A percentile compares a stretch with the other conserved stretches of the same genome.
phyloP scores from a whole-genome alignment of 164 flowering plant species.

The Platanus orientalis region DNA sequence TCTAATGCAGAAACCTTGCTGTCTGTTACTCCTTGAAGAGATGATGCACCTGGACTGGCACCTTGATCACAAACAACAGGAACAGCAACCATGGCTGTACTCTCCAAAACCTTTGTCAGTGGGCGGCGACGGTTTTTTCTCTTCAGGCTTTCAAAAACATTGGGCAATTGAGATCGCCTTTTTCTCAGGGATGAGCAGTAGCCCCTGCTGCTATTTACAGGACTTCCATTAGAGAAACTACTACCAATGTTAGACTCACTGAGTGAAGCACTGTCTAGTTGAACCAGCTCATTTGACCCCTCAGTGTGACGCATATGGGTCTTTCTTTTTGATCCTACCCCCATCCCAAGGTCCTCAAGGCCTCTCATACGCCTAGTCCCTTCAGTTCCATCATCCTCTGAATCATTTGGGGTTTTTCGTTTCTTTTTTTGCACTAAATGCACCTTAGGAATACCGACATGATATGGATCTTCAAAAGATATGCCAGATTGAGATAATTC shows the following conservation, averaged over 20 bases:
- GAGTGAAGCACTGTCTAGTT: constrained; percentile 25
- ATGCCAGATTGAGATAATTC: constrained; percentile 56
- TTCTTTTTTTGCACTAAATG: constrained; percentile 38
- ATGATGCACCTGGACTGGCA: constrained; percentile 35
- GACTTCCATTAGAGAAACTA: constrained; percentile 28
- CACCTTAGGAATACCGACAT: constrained; percentile 23
- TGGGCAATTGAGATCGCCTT: constrained; percentile 45
- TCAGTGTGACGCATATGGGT: constrained; percentile 18
- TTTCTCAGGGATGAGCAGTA: constrained; percentile 38
- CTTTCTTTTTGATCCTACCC: constrained; percentile 29
- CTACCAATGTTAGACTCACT: constrained; percentile 25
- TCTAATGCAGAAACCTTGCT: constrained; percentile 41
- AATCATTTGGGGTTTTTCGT: constrained; percentile 68
- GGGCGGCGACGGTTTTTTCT: constrained; percentile 65
- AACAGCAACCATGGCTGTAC: constrained; percentile 60
- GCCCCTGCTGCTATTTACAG: constrained; percentile 31
- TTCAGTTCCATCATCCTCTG: constrained; percentile 86
- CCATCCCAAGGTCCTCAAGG: constrained; percentile 68
- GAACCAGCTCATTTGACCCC: constrained; percentile 28
- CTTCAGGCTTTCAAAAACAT: constrained; percentile 51
- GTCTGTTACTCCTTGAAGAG: constrained; percentile 33
- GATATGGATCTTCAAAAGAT: constrained; percentile 59
- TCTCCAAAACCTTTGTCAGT: constrained; percentile 74
- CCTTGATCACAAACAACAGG: constrained; percentile 50
- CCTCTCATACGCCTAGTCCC: constrained; percentile 85